A percentile compares a stretch with the other conserved stretches of the same genome.
Conservation (phyloP, 1,284 basidiomycete genomes). For the Sanguinoderma infundibulare region DNA sequence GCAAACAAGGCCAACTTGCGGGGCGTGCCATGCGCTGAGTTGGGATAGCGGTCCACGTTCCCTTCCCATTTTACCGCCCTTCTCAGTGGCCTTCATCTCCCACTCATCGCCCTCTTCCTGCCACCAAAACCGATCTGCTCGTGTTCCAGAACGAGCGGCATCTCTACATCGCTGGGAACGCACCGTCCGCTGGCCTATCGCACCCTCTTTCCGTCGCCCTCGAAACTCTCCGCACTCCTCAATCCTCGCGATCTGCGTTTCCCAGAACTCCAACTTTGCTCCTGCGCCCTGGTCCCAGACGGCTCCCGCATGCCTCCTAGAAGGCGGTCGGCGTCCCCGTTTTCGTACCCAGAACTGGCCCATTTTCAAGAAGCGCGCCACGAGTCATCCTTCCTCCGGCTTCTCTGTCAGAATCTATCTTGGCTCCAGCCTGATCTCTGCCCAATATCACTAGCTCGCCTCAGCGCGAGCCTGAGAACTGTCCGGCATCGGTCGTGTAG, state of each 20-base stretch:
- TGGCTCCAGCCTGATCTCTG: slow-evolving; percentile 5
- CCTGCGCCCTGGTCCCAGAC: slow-evolving; percentile 5
- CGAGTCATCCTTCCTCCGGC: slow-evolving; percentile 9
- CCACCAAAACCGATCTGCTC: slow-evolving; percentile 9
- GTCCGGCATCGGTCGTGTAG: slow-evolving; percentile 3
- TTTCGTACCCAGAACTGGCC: slow-evolving; percentile 3
- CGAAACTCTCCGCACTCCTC: slow-evolving; percentile 1
- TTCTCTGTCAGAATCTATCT: slow-evolving; percentile 16
- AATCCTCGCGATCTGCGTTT: slow-evolving; percentile 21
- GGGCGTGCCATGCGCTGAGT: slow-evolving; percentile 19
- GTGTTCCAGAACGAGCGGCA: slow-evolving; percentile 22
- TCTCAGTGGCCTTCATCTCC: slow-evolving; percentile 4
- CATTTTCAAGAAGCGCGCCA: slow-evolving; percentile 18
- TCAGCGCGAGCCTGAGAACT: background rate
- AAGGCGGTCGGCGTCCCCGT: slow-evolving; percentile 11
- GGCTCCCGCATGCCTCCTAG: slow-evolving; percentile 12
- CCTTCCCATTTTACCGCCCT: slow-evolving; percentile 15
- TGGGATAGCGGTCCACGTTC: slow-evolving; percentile 15
- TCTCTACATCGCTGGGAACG: slow-evolving; percentile 22
- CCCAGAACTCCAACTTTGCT: slow-evolving; percentile 12
- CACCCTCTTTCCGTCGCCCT: slow-evolving; percentile 11
- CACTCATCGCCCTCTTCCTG: slow-evolving; percentile 15
- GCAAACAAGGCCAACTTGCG: slow-evolving; percentile 34
- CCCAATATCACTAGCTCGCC: background rate
- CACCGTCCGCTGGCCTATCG: slow-evolving; percentile 15